Evolutionary conservation across 495 filamentous ascomycete genomes (phyloP), one percentile per base, ranked within the genome.

Genomic region (Lasiosphaeria hispida): DNA sequence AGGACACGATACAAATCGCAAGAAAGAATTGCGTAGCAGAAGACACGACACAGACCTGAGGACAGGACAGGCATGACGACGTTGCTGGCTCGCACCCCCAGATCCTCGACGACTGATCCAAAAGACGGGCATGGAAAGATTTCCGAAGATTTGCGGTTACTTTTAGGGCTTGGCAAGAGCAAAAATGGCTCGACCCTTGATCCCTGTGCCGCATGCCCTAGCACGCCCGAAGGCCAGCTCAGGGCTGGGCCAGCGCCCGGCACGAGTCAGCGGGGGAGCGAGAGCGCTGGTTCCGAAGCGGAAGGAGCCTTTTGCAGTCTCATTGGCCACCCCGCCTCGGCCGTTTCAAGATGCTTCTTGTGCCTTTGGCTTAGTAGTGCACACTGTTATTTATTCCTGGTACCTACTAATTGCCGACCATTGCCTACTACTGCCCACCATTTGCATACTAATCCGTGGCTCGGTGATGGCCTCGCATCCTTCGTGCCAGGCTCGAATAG

Each of bases 261-360:
- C 10, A 56, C 41, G 45, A 48, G 23, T 45, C 51, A 44, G 59
- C 59, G 59, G 59, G 59, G 59, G 53, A 61, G 59, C 30, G 14
- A 47, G 15, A 41, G 41, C 14, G 39, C 23, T 33, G 35, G 19
- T 55, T 51, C 57, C 51, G 55, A 61, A 47, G 55, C 53, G 54
- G 57, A 60, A 60, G 53, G 53, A 52, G 40, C 61, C 48, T 36
- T 48, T 36, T 53, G 55, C n/a, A 42, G 30, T 17, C 62, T 43
- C 58, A 48, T 62, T 63, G 62, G 61, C 60, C 57, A 51, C 42
- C 55, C 48, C 37, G 37, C 57, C 38, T 48, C 41, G 39, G 50
- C 49, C 53, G 63, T 60, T 65, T 60, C 50, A 62, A 57, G 43
- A 55, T 61, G 23, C 23, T 30, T 30, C 2, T 30, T 30, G 23